Conservation (phyloP, 2,329 filamentous ascomycete species). For the Xylaria arbuscula region DNA sequence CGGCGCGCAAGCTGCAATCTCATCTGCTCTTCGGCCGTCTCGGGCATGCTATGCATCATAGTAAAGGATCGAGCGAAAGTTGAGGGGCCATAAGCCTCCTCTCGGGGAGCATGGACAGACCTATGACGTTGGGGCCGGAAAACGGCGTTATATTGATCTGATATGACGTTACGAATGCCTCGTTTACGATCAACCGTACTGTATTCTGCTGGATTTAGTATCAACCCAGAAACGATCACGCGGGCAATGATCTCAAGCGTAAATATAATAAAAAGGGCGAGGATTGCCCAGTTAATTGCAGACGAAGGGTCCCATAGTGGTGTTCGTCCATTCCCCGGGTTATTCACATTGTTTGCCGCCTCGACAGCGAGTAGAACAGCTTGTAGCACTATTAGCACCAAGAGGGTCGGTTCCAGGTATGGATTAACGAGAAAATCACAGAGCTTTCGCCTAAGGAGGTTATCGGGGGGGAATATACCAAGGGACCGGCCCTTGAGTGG, state of each 20-base stretch:
- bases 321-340: slow-evolving; percentile 68
- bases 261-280: slow-evolving; percentile 88
- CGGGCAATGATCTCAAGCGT: slow-evolving; percentile 85
- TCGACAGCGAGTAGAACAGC: slow-evolving; percentile 89
- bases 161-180: slow-evolving; percentile 78
- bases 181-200: slow-evolving; percentile 86
- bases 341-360: slow-evolving; percentile 76
- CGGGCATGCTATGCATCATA: slow-evolving; percentile 73
- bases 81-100: slow-evolving; percentile 63
- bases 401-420: slow-evolving; percentile 84
- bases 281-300: slow-evolving; percentile 81
- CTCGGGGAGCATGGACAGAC: slow-evolving; percentile 67
- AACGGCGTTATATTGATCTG: slow-evolving; percentile 79
- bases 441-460: slow-evolving; percentile 75
- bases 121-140: slow-evolving; percentile 84
- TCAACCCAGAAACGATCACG: slow-evolving; percentile 91
- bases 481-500: slow-evolving; percentile 88
- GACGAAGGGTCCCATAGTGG: slow-evolving; percentile 71
- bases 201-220: slow-evolving; percentile 91
- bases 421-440: slow-evolving; percentile 89
- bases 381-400: slow-evolving; percentile 89
- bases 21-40: slow-evolving; percentile 80
- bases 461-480: slow-evolving; percentile 85
- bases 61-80: slow-evolving; percentile 83
- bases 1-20: slow-evolving; percentile 87